phyloP scores from a whole-genome alignment of 2,329 filamentous ascomycete species.

The Aspergillus tamarii region DNA sequence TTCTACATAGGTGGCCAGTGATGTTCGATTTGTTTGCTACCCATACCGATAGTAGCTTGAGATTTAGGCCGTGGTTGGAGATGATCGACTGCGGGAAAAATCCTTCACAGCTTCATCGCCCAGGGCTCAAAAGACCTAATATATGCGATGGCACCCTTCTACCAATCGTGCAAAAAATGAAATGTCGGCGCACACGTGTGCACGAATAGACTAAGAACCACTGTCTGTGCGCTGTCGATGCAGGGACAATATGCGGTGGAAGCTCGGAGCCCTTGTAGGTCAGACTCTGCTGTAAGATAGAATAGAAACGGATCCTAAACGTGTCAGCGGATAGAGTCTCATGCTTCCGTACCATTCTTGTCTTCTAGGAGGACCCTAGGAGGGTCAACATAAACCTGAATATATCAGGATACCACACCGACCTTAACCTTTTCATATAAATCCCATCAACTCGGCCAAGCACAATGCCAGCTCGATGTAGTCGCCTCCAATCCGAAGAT shows the following conservation, averaged over 20 bases:
- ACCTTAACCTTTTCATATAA: background rate
- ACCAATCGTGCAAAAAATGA: background rate
- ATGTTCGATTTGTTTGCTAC: background rate
- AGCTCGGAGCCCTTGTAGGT: background rate
- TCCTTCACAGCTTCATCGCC: background rate
- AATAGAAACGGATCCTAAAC: background rate
- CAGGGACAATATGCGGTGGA: background rate
- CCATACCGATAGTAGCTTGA: background rate
- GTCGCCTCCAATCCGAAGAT: constrained; percentile 22
- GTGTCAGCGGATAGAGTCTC: background rate
- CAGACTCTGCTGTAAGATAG: background rate
- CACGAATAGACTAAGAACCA: background rate
- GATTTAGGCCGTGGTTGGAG: background rate
- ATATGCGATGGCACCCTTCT: background rate
- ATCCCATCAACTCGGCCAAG: constrained; percentile 1
- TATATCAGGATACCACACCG: background rate
- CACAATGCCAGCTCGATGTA: constrained; percentile 10
- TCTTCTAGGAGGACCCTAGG: background rate
- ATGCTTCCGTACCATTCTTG: background rate
- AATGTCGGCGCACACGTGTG: background rate
- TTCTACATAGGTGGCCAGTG: background rate
- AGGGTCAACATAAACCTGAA: background rate
- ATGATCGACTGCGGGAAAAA: background rate
- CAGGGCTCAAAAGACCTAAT: background rate
- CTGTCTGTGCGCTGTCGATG: background rate